A percentile compares a stretch with the other conserved stretches of the same genome.
Evolutionary conservation across 2,329 filamentous ascomycete species (phyloP).

Genomic region (Trichoderma sp.): DNA sequence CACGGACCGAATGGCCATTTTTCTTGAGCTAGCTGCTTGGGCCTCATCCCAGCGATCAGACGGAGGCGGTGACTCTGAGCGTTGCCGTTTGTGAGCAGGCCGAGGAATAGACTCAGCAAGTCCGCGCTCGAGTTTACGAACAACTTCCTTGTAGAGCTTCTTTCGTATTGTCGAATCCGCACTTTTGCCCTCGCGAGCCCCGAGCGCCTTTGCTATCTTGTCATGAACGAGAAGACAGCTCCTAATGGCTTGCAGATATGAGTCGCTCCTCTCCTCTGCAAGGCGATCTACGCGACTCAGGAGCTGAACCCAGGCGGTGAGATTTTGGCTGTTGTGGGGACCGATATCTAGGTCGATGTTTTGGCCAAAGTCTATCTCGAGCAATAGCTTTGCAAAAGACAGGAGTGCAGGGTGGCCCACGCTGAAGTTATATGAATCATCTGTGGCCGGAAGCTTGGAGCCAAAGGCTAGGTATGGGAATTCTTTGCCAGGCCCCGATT

Average conservation of each 20-base stretch:
- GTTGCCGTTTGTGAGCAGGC: background rate
- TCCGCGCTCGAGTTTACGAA: slow-evolving; percentile 10
- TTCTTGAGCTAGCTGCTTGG: background rate
- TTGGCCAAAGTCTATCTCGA: background rate
- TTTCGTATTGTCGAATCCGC: slow-evolving; percentile 10
- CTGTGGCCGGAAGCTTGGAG: background rate
- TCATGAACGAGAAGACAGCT: slow-evolving; percentile 4
- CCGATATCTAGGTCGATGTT: background rate
- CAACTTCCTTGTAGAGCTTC: slow-evolving; percentile 8
- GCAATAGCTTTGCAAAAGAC: background rate
- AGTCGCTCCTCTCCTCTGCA: slow-evolving; percentile 6
- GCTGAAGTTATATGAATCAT: background rate
- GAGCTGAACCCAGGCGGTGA: background rate
- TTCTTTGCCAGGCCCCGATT: background rate
- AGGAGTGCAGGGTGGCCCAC: background rate
- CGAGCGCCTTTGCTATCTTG: slow-evolving; percentile 2
- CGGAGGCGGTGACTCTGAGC: slow-evolving; percentile 15
- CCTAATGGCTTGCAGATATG: slow-evolving; percentile 14
- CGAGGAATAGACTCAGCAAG: slow-evolving; percentile 5
- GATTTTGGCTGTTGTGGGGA: background rate
- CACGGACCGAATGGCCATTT: background rate
- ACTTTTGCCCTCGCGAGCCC: background rate
- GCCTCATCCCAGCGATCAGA: background rate
- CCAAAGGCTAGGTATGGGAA: background rate
- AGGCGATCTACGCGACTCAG: background rate